Conservation (phyloP, 371 early-diverging fungal species). For the Mortierella sp. region DNA sequence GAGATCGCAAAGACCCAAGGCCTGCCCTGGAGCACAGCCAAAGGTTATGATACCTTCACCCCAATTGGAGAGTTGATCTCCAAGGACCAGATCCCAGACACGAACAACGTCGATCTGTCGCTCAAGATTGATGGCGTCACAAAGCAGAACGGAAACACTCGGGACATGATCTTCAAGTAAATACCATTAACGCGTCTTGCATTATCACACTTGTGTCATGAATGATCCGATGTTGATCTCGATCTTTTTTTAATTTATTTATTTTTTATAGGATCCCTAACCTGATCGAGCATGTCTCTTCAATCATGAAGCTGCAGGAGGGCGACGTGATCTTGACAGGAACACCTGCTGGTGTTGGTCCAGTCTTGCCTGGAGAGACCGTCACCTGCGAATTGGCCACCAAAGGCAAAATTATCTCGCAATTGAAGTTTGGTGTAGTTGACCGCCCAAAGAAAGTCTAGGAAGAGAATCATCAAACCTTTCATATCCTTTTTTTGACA, state of each 20-base stretch:
- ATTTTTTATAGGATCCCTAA: slow-evolving; percentile 68
- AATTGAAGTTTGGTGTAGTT: slow-evolving; percentile 32
- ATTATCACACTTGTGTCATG: background rate
- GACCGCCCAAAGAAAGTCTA: slow-evolving; percentile 17
- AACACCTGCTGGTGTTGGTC: slow-evolving; percentile 83
- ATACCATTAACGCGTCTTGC: background rate
- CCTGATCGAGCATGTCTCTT: slow-evolving; percentile 82
- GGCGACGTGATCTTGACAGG: slow-evolving; percentile 84
- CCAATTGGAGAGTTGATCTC: slow-evolving; percentile 90
- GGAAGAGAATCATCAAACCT: background rate
- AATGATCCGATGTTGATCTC: background rate
- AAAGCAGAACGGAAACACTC: slow-evolving; percentile 89
- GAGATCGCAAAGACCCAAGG: slow-evolving; percentile 87
- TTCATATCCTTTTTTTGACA: no score
- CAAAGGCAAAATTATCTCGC: slow-evolving; percentile 34
- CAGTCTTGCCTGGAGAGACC: slow-evolving; percentile 81
- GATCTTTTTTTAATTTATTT: background rate
- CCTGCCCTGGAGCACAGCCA: slow-evolving; percentile 91
- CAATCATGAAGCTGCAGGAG: slow-evolving; percentile 87
- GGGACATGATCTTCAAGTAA: slow-evolving; percentile 93
- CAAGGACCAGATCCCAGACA: slow-evolving; percentile 76
- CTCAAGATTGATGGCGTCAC: slow-evolving; percentile 78
- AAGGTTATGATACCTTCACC: slow-evolving; percentile 96
- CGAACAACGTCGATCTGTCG: slow-evolving; percentile 82
- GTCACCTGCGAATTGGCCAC: slow-evolving; percentile 61